These are phyloP conservation scores for Vigna angularis DNA, from an alignment of 306 rosid species.

Conservation along the genomic window DNA sequence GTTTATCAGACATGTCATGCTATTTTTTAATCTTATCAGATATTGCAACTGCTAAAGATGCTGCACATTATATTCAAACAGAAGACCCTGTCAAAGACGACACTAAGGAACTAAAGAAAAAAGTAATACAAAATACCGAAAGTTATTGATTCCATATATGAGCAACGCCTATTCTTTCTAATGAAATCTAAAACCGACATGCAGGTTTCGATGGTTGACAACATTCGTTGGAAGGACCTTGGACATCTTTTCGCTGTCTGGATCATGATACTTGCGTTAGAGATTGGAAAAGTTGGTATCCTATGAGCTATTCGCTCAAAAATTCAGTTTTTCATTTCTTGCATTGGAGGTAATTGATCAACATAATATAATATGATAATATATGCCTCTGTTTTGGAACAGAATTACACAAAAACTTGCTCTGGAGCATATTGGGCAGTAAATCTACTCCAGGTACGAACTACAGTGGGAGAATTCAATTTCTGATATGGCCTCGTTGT, in stretches of 20 bases:
- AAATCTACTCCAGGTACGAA: slow-evolving; percentile 65
- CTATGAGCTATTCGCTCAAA: not conserved
- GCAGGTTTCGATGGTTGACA: slow-evolving; percentile 55
- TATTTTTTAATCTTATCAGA: slow-evolving; percentile 30
- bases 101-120: slow-evolving; percentile 22
- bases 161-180: not conserved
- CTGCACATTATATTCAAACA: slow-evolving; percentile 44
- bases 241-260: slow-evolving; percentile 64
- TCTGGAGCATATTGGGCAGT: slow-evolving; percentile 58
- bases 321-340: slow-evolving; percentile 18
- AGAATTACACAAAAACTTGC: slow-evolving; percentile 64
- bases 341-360: not conserved
- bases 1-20: not conserved
- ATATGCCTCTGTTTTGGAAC: slow-evolving; percentile 34
- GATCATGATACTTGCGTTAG: slow-evolving; percentile 48
- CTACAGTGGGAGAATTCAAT: not conserved
- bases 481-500: not conserved
- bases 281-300: slow-evolving; percentile 46
- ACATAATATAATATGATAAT: not conserved
- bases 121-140: slow-evolving; percentile 13
- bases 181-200: slow-evolving; percentile 14
- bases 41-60: slow-evolving; percentile 25
- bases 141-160: slow-evolving; percentile 6
- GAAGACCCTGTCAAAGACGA: slow-evolving; percentile 43
- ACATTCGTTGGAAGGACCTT: slow-evolving; percentile 66